These are phyloP conservation scores for Neurospora sp. DNA, from an alignment of 495 filamentous ascomycete species.

Conservation along the genomic window DNA sequence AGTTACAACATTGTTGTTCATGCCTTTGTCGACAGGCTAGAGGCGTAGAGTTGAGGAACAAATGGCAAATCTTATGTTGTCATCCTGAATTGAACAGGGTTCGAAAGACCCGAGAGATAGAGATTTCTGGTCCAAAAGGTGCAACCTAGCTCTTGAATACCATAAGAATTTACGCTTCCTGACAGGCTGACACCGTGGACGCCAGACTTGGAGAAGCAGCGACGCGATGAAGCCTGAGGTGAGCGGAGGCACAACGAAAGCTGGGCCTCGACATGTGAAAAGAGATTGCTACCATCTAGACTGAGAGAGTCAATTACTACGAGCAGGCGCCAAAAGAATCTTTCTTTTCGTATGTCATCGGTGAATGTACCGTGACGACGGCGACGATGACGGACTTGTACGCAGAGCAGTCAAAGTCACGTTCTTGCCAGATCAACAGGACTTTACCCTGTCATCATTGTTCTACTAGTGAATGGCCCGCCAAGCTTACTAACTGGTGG, in stretches of 20 bases:
- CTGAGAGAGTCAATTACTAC: not conserved
- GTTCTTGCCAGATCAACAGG: not conserved
- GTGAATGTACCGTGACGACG: not conserved
- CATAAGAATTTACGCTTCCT: not conserved
- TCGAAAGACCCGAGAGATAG: not conserved
- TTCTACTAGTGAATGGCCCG: not conserved
- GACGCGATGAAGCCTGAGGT: not conserved
- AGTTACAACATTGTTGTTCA: not conserved
- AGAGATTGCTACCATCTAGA: not conserved
- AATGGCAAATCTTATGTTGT: not conserved
- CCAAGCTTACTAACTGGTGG: not conserved
- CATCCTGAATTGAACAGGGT: not conserved
- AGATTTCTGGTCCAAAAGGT: not conserved
- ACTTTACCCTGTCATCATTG: not conserved
- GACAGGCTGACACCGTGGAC: not conserved
- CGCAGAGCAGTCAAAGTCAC: not conserved
- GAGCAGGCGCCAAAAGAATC: not conserved
- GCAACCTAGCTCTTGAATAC: not conserved
- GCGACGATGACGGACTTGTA: not conserved
- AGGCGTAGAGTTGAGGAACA: not conserved
- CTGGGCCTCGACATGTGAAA: not conserved
- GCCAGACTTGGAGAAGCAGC: not conserved
- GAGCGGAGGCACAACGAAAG: not conserved
- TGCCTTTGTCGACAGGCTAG: not conserved
- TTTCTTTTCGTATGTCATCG: not conserved